Evolutionary conservation across 1,284 basidiomycete genomes (phyloP).

Genomic region (Trichosporon faecale): DNA sequence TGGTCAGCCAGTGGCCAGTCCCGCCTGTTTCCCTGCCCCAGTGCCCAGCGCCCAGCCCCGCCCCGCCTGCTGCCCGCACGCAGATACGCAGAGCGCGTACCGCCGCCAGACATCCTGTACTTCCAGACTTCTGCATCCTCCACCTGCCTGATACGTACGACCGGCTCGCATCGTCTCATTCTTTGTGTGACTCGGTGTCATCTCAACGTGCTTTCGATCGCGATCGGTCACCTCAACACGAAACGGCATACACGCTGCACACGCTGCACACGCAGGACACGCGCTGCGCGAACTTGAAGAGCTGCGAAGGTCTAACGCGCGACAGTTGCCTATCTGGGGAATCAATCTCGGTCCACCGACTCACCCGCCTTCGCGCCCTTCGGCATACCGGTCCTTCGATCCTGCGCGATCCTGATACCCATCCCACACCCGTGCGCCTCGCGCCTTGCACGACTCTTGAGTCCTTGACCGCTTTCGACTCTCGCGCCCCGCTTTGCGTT

Average conservation of each 20-base stretch:
- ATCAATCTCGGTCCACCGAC: background rate
- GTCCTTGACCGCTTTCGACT: background rate
- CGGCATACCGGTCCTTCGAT: background rate
- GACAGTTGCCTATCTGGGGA: background rate
- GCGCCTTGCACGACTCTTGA: background rate
- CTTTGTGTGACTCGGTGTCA: background rate
- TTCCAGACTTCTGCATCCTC: background rate
- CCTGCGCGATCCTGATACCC: slow-evolving; percentile 7
- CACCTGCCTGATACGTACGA: background rate
- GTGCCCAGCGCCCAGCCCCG: too few species aligned
- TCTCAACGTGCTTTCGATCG: slow-evolving; percentile 2
- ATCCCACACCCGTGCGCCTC: background rate
- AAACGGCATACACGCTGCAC: background rate
- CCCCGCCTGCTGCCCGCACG: background rate
- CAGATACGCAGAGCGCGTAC: background rate
- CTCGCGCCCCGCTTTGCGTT: background rate
- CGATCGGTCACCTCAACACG: background rate
- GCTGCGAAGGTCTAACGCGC: background rate
- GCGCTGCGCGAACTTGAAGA: background rate
- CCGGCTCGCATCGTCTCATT: slow-evolving; percentile 1
- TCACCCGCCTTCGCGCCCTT: slow-evolving; percentile 1
- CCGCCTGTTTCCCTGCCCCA: background rate
- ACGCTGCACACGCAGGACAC: too few species aligned
- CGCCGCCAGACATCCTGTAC: background rate
- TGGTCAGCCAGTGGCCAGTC: background rate